phyloP scores from a whole-genome alignment of 2,329 filamentous ascomycete genomes.

The Pseudohalonectria lignicola region DNA sequence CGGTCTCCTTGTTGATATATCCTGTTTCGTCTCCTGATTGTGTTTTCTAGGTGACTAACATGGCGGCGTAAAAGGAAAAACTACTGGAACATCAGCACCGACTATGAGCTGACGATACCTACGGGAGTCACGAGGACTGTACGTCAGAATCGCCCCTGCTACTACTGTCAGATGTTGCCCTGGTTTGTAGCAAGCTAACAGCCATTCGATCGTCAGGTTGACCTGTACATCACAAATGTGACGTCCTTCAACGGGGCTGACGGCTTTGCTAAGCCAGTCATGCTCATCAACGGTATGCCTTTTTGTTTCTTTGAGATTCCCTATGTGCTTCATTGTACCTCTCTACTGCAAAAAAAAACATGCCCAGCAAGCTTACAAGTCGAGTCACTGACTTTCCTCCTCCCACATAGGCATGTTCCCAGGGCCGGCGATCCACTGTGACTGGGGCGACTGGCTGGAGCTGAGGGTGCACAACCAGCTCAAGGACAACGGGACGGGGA shows the following conservation, averaged over 20 bases:
- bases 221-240: conserved; percentile 15
- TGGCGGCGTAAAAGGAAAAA: conserved; percentile 14
- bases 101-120: conserved; percentile 15
- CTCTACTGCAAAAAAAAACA: no score
- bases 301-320: no score
- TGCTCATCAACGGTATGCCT: conserved; percentile 29
- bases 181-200: no score
- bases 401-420: conserved; percentile 1
- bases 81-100: conserved; percentile 17
- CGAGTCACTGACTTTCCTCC: no score
- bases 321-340: background rate
- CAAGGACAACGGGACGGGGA: conserved; percentile 26
- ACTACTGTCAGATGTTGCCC: no score
- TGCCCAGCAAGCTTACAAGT: no score
- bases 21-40: no score
- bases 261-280: conserved; percentile 14
- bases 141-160: conserved; percentile 2
- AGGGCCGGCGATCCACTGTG: conserved; percentile 4
- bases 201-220: conserved; percentile 7
- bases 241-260: conserved; percentile 10
- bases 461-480: conserved; percentile 59
- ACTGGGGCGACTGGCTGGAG: conserved; percentile 38
- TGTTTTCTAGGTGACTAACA: no score
- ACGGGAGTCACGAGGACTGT: conserved; percentile 14
- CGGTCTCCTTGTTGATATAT: no score